phyloP scores from a whole-genome alignment of 73 alveolate genomes.

The Paramecium octaurelia region DNA sequence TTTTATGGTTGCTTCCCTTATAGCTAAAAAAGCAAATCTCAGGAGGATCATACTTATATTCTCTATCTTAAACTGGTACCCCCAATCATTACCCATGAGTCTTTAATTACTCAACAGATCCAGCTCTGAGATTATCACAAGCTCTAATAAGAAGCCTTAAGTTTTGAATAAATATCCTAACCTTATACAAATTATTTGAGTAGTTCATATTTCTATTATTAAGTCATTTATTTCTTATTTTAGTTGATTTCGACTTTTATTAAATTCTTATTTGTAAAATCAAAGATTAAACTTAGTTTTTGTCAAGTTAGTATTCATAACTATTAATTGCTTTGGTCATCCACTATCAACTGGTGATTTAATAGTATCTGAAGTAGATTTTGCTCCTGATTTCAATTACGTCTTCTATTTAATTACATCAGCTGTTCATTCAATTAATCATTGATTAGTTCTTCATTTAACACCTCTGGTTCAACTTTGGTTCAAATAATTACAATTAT shows the following conservation, averaged over 20 bases:
- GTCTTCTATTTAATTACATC: neutral
- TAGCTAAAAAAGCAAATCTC: slow-evolving; percentile 94
- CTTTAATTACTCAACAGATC: slow-evolving; percentile 99
- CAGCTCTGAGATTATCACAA: slow-evolving; percentile 99
- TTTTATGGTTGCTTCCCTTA: slow-evolving; percentile 86
- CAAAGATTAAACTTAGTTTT: neutral
- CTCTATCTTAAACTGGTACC: slow-evolving; percentile 97
- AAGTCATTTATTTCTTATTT: neutral
- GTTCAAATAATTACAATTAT: neutral
- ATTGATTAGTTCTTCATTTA: neutral
- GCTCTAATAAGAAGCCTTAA: slow-evolving; percentile 90
- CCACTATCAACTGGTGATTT: neutral
- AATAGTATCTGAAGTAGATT: neutral
- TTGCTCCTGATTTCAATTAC: neutral
- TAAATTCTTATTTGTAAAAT: neutral
- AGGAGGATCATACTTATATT: slow-evolving; percentile 97
- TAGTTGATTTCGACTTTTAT: neutral
- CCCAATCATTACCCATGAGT: slow-evolving; percentile 95
- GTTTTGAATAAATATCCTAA: slow-evolving; percentile 92
- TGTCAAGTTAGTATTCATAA: neutral
- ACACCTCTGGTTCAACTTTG: neutral
- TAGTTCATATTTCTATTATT: neutral
- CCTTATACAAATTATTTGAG: slow-evolving; percentile 78
- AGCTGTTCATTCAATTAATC: neutral
- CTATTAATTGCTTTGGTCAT: slow-evolving; percentile 1